A percentile compares a stretch with the other conserved stretches of the same genome.
Conservation (phyloP, 2,329 filamentous ascomycete species). For the Rhinocladiella mackenziei region DNA sequence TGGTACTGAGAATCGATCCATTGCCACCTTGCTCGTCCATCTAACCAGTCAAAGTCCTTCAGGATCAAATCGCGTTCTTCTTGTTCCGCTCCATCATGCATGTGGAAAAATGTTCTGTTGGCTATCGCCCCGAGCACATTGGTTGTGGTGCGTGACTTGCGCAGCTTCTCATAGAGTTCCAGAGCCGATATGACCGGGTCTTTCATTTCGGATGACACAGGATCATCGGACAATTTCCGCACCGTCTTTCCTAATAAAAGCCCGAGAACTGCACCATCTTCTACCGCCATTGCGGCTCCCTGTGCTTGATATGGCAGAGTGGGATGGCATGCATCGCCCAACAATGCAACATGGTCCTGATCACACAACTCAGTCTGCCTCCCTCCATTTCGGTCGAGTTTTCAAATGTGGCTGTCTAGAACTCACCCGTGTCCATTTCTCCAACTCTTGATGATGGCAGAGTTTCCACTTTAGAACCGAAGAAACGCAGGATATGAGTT, state of each 20-base stretch:
- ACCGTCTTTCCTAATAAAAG: too few species aligned
- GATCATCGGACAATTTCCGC: too few species aligned
- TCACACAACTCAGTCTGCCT: background rate
- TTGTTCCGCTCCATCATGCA: conserved; percentile 56
- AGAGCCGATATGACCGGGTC: too few species aligned
- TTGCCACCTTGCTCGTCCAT: conserved; percentile 3
- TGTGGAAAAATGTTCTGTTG: conserved; percentile 59
- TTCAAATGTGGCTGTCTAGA: too few species aligned
- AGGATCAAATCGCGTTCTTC: conserved; percentile 44
- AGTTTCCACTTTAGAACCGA: conserved; percentile 21
- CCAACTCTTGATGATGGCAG: conserved; percentile 14
- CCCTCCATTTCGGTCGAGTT: background rate
- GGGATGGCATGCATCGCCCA: conserved; percentile 63
- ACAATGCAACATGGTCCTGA: conserved; percentile 46
- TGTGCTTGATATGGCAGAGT: conserved; percentile 59
- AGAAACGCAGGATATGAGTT: conserved; percentile 10
- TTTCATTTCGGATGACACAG: too few species aligned
- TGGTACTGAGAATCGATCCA: conserved; percentile 12
- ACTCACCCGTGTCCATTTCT: conserved; percentile 11
- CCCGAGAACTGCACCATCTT: conserved; percentile 34
- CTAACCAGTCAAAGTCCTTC: background rate
- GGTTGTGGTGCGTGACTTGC: conserved; percentile 55
- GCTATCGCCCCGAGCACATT: conserved; percentile 57
- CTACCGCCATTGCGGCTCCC: conserved; percentile 33
- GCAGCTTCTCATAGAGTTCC: too few species aligned